These are phyloP conservation scores for Mollisiaceae sp. DNA, from an alignment of 2,329 filamentous ascomycete species.

Conservation along the genomic window DNA sequence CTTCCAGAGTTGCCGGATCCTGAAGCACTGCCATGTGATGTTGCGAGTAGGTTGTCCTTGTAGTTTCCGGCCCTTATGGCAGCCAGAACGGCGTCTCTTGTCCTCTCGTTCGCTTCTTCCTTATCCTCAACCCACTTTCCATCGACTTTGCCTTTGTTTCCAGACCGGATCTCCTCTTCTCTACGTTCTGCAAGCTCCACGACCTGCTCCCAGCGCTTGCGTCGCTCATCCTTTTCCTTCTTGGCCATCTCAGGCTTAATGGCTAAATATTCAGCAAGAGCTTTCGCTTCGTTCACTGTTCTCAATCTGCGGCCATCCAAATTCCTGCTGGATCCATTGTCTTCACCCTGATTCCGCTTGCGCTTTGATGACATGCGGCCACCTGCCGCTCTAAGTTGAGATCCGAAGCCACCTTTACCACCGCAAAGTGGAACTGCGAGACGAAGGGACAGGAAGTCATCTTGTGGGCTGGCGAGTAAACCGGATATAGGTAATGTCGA, in stretches of 20 bases:
- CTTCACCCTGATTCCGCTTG: slow-evolving; percentile 81
- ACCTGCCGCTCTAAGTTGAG: slow-evolving; percentile 92
- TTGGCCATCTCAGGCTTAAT: slow-evolving; percentile 98
- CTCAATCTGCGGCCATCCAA: slow-evolving; percentile 88
- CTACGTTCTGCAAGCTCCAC: slow-evolving; percentile 82
- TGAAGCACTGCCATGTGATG: slow-evolving; percentile 47
- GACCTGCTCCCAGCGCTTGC: slow-evolving; percentile 85
- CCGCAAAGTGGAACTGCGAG: slow-evolving; percentile 81
- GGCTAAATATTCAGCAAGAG: slow-evolving; percentile 90
- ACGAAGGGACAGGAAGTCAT: slow-evolving; percentile 81
- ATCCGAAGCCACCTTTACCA: slow-evolving; percentile 97
- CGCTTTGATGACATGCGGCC: slow-evolving; percentile 95
- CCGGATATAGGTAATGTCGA: slow-evolving; percentile 62
- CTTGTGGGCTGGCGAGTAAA: slow-evolving; percentile 60
- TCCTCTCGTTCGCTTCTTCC: slow-evolving; percentile 86
- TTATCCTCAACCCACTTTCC: slow-evolving; percentile 96
- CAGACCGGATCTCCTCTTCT: slow-evolving; percentile 81
- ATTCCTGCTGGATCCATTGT: slow-evolving; percentile 90
- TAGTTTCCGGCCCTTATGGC: slow-evolving; percentile 70
- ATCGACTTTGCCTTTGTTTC: slow-evolving; percentile 74
- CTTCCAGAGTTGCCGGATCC: slow-evolving; percentile 36
- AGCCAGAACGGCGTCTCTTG: slow-evolving; percentile 74
- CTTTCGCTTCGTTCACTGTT: slow-evolving; percentile 94
- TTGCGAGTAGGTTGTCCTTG: slow-evolving; percentile 62
- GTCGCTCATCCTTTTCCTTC: slow-evolving; percentile 86